phyloP scores from a whole-genome alignment of 2,329 filamentous ascomycete species.

The Pyricularia grisea region DNA sequence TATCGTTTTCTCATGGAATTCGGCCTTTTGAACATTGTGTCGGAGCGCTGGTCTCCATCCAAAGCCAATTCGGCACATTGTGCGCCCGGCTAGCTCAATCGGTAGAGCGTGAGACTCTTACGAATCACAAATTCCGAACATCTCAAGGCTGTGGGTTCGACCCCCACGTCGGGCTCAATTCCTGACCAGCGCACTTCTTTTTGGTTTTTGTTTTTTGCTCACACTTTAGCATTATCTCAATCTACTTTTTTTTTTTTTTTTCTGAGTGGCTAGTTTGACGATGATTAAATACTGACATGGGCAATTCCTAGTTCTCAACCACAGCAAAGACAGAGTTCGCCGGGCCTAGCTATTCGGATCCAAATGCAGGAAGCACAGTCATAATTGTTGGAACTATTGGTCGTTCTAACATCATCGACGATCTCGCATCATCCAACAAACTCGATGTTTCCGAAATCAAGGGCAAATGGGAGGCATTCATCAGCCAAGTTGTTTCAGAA shows the following conservation, averaged over 20 bases:
- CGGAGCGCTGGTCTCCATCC: no score
- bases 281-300: background rate
- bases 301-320: constrained; percentile 27
- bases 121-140: no score
- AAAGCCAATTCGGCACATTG: no score
- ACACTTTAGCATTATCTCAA: no score
- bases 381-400: constrained; percentile 63
- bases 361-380: constrained; percentile 34
- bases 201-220: no score
- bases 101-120: constrained; percentile 65
- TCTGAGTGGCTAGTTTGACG: background rate
- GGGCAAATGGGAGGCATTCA: constrained; percentile 63
- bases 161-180: no score
- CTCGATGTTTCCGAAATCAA: constrained; percentile 47
- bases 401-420: constrained; percentile 51
- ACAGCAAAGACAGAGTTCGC: constrained; percentile 30
- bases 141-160: no score
- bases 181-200: no score
- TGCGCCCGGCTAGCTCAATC: no score
- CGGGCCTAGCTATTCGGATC: constrained; percentile 33
- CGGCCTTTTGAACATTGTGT: background rate
- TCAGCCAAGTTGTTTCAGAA: constrained; percentile 45
- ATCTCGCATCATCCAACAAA: constrained; percentile 42
- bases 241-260: no score
- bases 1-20: background rate